Evolutionary conservation across 1,139 yeast species (phyloP).

Genomic region (Debaryomyces nepalensis): DNA sequence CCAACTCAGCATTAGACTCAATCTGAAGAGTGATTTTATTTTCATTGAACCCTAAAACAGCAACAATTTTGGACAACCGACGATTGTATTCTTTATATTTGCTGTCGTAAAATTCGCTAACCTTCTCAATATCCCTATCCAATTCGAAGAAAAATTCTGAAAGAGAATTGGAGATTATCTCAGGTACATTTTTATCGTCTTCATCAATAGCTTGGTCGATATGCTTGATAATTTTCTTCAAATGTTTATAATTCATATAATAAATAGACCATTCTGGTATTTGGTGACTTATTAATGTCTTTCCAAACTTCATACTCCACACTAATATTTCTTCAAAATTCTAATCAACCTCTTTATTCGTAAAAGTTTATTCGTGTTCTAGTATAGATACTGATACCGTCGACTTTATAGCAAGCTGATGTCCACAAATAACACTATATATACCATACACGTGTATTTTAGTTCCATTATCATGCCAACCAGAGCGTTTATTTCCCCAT

Average conservation of each 20-base stretch:
- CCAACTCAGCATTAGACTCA: slow-evolving; percentile 64
- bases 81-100: slow-evolving; percentile 77
- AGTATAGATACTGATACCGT: background rate
- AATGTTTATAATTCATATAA: slow-evolving; percentile 83
- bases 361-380: background rate
- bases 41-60: slow-evolving; percentile 36
- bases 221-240: slow-evolving; percentile 77
- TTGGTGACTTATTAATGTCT: slow-evolving; percentile 78
- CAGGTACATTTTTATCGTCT: slow-evolving; percentile 35
- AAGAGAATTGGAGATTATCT: slow-evolving; percentile 38
- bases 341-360: no score
- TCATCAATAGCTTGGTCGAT: slow-evolving; percentile 34
- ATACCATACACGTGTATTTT: slow-evolving; percentile 9
- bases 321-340: no score
- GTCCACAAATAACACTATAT: background rate
- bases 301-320: slow-evolving; percentile 95
- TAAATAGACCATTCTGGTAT: slow-evolving; percentile 89
- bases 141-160: slow-evolving; percentile 77
- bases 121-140: slow-evolving; percentile 82
- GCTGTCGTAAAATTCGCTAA: slow-evolving; percentile 75
- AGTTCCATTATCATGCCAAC: background rate
- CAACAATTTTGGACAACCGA: slow-evolving; percentile 57
- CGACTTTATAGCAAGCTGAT: background rate
- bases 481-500: background rate
- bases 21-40: slow-evolving; percentile 35